These are phyloP conservation scores for Hypoxylon lienhwacheense DNA, from an alignment of 495 filamentous ascomycete species.

Conservation along the genomic window DNA sequence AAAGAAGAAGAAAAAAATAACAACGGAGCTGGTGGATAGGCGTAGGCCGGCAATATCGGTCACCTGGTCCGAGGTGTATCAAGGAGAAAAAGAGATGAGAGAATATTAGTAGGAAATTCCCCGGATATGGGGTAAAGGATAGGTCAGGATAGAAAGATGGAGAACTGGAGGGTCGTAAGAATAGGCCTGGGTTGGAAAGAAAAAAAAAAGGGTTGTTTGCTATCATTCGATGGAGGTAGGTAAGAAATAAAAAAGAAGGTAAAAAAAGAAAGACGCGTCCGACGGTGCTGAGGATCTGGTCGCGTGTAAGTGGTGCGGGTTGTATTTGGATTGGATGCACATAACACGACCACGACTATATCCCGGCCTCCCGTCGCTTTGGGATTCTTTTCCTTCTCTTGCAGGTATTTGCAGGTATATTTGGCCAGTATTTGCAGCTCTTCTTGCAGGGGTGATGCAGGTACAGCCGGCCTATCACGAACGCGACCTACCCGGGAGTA, in stretches of 20 bases:
- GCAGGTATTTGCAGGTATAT: constrained; percentile 30
- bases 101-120: constrained; percentile 19
- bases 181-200: constrained; percentile 14
- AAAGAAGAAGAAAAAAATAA: constrained; percentile 13
- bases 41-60: constrained; percentile 15
- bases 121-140: constrained; percentile 23
- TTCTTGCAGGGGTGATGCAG: too few relatives aligned
- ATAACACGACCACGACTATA: constrained; percentile 18
- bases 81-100: constrained; percentile 4
- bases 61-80: constrained; percentile 5
- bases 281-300: constrained; percentile 29
- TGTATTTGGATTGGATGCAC: constrained; percentile 25
- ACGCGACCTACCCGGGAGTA: constrained; percentile 18
- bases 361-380: constrained; percentile 28
- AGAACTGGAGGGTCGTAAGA: constrained; percentile 24
- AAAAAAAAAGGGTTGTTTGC: constrained; percentile 26
- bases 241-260: constrained; percentile 31
- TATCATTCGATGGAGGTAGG: constrained; percentile 27
- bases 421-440: too few relatives aligned
- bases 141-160: constrained; percentile 26
- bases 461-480: constrained; percentile 29
- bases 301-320: constrained; percentile 27
- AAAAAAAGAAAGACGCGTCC: constrained; percentile 27
- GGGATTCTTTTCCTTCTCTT: constrained; percentile 20
- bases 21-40: constrained; percentile 11